These are phyloP conservation scores for Colletotrichum cordylinicola DNA, from an alignment of 2,329 filamentous ascomycete genomes.

Conservation along the genomic window DNA sequence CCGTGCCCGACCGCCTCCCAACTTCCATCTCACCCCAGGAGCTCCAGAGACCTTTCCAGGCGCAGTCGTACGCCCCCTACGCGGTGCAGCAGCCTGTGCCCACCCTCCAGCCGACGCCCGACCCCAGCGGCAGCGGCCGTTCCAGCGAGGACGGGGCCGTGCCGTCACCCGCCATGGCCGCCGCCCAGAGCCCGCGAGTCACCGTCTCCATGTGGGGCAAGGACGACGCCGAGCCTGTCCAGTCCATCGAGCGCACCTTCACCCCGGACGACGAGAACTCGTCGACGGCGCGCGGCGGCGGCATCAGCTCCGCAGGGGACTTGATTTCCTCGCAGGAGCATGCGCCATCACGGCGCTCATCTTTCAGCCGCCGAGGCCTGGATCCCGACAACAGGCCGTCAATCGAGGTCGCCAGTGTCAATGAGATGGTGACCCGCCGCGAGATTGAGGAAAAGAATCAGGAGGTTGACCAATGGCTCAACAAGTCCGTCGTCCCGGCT, in stretches of 20 bases:
- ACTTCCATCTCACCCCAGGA: constrained; percentile 48
- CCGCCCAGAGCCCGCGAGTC: constrained; percentile 57
- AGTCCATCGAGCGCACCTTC: constrained; percentile 46
- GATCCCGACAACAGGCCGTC: constrained; percentile 50
- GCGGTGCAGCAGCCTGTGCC: constrained; percentile 27
- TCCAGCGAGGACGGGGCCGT: constrained; percentile 57
- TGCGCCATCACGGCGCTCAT: constrained; percentile 33
- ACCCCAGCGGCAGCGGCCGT: constrained; percentile 52
- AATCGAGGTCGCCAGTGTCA: constrained; percentile 52
- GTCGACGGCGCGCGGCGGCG: constrained; percentile 36
- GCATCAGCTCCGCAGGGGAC: constrained; percentile 45
- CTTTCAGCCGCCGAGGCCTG: constrained; percentile 50
- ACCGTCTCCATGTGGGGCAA: constrained; percentile 62
- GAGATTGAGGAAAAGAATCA: constrained; percentile 52
- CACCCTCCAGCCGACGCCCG: constrained; percentile 52
- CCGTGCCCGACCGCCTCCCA: constrained; percentile 28
- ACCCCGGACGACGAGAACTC: constrained; percentile 36
- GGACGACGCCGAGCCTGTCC: constrained; percentile 38
- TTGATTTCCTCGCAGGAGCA: constrained; percentile 33
- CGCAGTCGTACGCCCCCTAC: constrained; percentile 34
- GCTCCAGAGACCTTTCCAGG: constrained; percentile 44
- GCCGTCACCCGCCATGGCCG: constrained; percentile 45
- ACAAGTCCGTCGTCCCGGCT: constrained; percentile 5
- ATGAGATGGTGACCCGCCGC: constrained; percentile 50
- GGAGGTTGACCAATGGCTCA: constrained; percentile 58